Evolutionary conservation across 148 eudicot genomes (phyloP).

Genomic region (Rhododendron ovatum): DNA sequence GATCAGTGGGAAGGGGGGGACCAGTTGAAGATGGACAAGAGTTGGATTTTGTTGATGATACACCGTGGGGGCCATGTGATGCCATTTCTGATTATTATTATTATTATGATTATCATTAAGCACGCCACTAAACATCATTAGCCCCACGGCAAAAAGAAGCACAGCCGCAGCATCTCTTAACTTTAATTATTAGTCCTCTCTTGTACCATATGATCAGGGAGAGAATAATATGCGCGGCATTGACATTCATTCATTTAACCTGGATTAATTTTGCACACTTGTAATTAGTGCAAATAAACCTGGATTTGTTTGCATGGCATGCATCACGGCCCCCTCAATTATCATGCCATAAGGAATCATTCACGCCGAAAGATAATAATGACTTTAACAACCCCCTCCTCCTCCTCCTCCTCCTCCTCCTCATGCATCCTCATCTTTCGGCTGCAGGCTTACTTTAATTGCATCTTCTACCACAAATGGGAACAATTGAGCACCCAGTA

Average conservation of each 20-base stretch:
- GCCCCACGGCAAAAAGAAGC: not conserved
- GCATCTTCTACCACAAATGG: not conserved
- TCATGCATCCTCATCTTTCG: not conserved
- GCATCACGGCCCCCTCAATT: not conserved
- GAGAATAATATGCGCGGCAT: not conserved
- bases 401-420: not conserved
- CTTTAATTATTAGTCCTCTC: not conserved
- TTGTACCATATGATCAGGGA: not conserved
- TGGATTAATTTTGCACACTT: not conserved
- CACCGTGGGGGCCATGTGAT: not conserved
- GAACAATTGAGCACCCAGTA: not conserved
- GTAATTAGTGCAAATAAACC: not conserved
- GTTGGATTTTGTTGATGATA: not conserved
- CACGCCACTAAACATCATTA: slow-evolving; percentile 4
- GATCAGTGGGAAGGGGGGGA: not conserved
- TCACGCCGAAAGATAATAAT: not conserved
- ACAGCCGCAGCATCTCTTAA: not conserved
- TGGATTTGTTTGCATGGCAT: not conserved
- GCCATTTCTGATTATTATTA: not conserved
- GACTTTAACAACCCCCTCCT: not conserved
- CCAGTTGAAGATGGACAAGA: not conserved
- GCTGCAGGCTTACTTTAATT: not conserved
- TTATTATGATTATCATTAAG: not conserved
- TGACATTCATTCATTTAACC: not conserved
- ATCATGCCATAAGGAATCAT: not conserved